These are phyloP conservation scores for Pseudocercospora crystallina DNA, from an alignment of 2,329 filamentous ascomycete genomes.

Conservation along the genomic window DNA sequence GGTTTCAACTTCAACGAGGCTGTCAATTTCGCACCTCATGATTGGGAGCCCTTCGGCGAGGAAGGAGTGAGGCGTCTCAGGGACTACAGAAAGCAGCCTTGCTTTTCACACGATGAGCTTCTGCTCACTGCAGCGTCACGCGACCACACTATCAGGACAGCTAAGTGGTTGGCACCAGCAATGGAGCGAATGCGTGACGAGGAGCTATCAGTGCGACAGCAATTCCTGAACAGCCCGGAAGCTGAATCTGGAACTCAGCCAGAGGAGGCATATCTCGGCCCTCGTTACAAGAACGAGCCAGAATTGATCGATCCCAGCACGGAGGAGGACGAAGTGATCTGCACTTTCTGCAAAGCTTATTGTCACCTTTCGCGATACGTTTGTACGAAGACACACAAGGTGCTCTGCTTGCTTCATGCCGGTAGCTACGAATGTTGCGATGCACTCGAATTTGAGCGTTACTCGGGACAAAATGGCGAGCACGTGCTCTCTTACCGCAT, in stretches of 20 bases:
- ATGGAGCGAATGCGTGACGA: conserved; percentile 74
- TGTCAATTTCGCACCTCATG: conserved; percentile 91
- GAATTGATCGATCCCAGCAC: conserved; percentile 69
- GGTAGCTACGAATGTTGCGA: conserved; percentile 80
- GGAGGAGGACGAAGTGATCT: conserved; percentile 89
- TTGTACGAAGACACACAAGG: conserved; percentile 77
- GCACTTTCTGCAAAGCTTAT: conserved; percentile 87
- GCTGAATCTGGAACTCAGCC: conserved; percentile 44
- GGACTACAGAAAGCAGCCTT: conserved; percentile 84
- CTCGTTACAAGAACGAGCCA: conserved; percentile 49
- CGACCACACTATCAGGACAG: conserved; percentile 79
- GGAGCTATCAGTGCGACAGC: conserved; percentile 67
- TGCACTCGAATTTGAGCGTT: conserved; percentile 63
- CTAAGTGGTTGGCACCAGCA: conserved; percentile 91
- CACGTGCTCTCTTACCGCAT: conserved; percentile 79
- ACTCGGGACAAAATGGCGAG: conserved; percentile 52
- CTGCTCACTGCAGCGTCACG: conserved; percentile 84
- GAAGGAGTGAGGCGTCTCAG: conserved; percentile 83
- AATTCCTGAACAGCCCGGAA: conserved; percentile 60
- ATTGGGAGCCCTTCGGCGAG: conserved; percentile 93
- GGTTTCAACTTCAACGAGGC: conserved; percentile 98
- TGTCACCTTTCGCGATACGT: conserved; percentile 87
- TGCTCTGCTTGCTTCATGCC: conserved; percentile 79
- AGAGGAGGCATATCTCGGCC: conserved; percentile 32
- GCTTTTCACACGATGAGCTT: conserved; percentile 95